Evolutionary conservation across 192 early-diverging fungal genomes (phyloP), one percentile per base, ranked within the genome.

Genomic region (Bifiguratus adelaidae): DNA sequence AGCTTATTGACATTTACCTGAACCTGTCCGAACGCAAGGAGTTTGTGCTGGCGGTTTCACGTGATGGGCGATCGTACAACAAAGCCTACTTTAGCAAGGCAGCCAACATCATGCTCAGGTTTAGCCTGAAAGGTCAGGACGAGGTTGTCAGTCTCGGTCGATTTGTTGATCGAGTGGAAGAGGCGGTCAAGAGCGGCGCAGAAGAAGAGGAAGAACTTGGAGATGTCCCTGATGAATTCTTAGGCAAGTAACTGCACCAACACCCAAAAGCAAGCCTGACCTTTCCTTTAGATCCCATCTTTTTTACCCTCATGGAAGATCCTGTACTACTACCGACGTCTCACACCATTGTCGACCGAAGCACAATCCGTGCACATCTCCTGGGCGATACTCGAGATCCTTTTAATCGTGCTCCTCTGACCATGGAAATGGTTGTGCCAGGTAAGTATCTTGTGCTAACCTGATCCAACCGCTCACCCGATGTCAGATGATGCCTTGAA

Each of bases 251-350:
- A 25, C 40, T n/a, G n/a, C n/a, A n/a, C n/a, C n/a, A n/a, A n/a
- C n/a, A n/a, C n/a, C n/a, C n/a, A n/a, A n/a, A n/a, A n/a, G n/a
- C 20, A 11, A 46, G 29, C 29, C 26, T 12, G 0, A 22, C 13
- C n/a, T 15, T 24, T 28, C 0, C 18, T 13, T 24, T 50, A 78
- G 90, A 94, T 65, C 91, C 90, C 7, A 43, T 97, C 25, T 50
- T 92, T 49, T 86, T 65, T n/a, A 73, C 76, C 8, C 69, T 95
- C 32, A 96, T 99, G 82, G 80, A 86, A 33, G 88, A 99, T 53
- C 95, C 95, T 3, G 95, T 99, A 25, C 67, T 86, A 0, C 53
- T 99, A 23, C 95, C 95, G 7, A 83, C 82, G 0, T 91, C 88
- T 2, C 73, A 71, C 32, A 67, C 66, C 2, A 77, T 82, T 13